These are phyloP conservation scores for Alternaria postmessia DNA, from an alignment of 2,329 filamentous ascomycete genomes.

Conservation along the genomic window DNA sequence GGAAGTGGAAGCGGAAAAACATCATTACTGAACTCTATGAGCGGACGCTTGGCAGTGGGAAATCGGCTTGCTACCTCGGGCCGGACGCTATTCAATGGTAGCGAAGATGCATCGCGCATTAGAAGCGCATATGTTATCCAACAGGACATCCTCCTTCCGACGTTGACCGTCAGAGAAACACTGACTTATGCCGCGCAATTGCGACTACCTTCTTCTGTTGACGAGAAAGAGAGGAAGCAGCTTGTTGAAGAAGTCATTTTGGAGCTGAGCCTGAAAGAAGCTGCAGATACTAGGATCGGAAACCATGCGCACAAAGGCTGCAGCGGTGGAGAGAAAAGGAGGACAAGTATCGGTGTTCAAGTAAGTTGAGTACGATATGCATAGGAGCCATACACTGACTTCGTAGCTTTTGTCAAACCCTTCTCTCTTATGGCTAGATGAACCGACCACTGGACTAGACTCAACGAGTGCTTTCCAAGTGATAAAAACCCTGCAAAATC, in stretches of 20 bases:
- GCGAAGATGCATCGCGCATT: constrained; percentile 57
- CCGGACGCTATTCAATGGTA: constrained; percentile 68
- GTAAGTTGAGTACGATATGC: not conserved
- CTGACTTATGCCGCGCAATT: constrained; percentile 76
- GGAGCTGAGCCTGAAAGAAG: constrained; percentile 78
- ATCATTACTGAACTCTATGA: constrained; percentile 69
- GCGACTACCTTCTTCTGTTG: constrained; percentile 70
- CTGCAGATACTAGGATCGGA: constrained; percentile 77
- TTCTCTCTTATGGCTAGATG: constrained; percentile 78
- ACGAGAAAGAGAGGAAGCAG: constrained; percentile 63
- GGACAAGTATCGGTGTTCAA: constrained; percentile 77
- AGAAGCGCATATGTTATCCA: constrained; percentile 77
- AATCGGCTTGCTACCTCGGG: constrained; percentile 64
- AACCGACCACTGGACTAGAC: constrained; percentile 80
- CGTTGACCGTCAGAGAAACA: constrained; percentile 78
- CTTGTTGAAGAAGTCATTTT: constrained; percentile 80
- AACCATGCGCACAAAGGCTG: constrained; percentile 76
- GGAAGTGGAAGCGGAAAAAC: constrained; percentile 75
- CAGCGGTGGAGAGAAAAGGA: constrained; percentile 79
- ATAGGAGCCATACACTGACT: not conserved
- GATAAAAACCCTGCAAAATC: constrained; percentile 71
- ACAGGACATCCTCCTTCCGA: constrained; percentile 76
- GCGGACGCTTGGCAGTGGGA: constrained; percentile 69
- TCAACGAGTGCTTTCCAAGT: constrained; percentile 80
- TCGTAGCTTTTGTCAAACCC: constrained; percentile 75